phyloP scores from a whole-genome alignment of 345 rosid genomes.

The Microcos paniculata region DNA sequence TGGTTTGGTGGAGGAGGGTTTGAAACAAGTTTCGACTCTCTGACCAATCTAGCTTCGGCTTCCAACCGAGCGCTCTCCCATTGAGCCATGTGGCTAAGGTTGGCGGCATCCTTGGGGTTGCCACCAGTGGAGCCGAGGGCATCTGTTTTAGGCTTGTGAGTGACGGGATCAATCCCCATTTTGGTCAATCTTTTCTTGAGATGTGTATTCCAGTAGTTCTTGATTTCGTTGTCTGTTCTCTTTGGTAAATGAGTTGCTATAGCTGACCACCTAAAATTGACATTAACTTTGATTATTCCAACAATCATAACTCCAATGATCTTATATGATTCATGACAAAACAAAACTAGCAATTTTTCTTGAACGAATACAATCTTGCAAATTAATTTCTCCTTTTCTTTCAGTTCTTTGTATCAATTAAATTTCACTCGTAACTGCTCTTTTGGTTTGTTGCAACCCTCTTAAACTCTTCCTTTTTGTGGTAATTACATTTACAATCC shows the following conservation, averaged over 20 bases:
- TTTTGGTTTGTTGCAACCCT: background rate
- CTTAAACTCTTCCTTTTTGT: no score
- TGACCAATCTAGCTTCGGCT: slow-evolving; percentile 37
- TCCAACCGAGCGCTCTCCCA: slow-evolving; percentile 47
- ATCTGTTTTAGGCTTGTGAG: slow-evolving; percentile 41
- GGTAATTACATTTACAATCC: no score
- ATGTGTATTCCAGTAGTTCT: slow-evolving; percentile 56
- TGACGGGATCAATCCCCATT: slow-evolving; percentile 42
- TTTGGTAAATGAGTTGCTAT: slow-evolving; percentile 45
- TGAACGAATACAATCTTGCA: background rate
- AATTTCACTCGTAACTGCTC: background rate
- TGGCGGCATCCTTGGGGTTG: slow-evolving; percentile 28
- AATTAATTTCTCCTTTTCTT: no score
- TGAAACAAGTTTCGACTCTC: slow-evolving; percentile 26
- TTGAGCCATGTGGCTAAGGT: slow-evolving; percentile 44
- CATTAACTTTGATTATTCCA: no score
- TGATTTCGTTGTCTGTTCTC: slow-evolving; percentile 50
- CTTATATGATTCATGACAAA: background rate
- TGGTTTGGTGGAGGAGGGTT: slow-evolving; percentile 17
- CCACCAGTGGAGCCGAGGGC: slow-evolving; percentile 23
- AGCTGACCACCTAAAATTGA: slow-evolving; percentile 41
- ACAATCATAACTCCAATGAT: background rate
- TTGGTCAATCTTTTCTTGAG: slow-evolving; percentile 38
- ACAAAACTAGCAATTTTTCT: background rate
- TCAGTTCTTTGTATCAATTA: no score